Percentiles rank a stretch among this genome's conserved stretches.
phyloP scores from a whole-genome alignment of 2,329 filamentous ascomycete species.

The Lachnellula subtilissima region DNA sequence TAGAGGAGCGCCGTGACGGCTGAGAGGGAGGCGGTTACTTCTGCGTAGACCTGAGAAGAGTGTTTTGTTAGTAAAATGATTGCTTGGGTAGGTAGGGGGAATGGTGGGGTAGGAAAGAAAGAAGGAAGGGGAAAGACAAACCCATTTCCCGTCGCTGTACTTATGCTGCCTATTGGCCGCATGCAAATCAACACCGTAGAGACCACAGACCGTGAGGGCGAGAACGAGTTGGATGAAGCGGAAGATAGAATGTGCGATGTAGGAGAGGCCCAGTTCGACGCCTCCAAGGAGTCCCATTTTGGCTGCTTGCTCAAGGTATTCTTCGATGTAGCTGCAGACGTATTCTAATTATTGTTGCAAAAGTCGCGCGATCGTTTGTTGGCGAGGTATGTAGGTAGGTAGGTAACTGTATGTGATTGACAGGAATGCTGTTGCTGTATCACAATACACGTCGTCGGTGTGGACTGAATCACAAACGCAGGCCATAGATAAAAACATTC shows the following conservation, averaged over 20 bases:
- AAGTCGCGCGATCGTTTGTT: too few species aligned
- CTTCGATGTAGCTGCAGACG: too few species aligned
- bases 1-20: conserved; percentile 62
- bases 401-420: too few species aligned
- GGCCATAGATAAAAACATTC: too few species aligned
- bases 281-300: conserved; percentile 20
- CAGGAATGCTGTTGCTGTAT: too few species aligned
- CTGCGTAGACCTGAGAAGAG: conserved; percentile 58
- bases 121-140: conserved; percentile 35
- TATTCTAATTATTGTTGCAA: too few species aligned
- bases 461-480: too few species aligned
- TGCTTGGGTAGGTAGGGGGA: neutral
- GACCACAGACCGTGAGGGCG: conserved; percentile 69
- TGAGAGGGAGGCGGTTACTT: conserved; percentile 61
- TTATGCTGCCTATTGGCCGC: conserved; percentile 44
- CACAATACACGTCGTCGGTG: too few species aligned
- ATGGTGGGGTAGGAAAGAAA: neutral
- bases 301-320: neutral
- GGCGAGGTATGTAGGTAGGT: too few species aligned
- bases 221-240: conserved; percentile 74
- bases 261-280: conserved; percentile 29
- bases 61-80: neutral
- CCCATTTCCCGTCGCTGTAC: conserved; percentile 64
- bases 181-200: conserved; percentile 69
- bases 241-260: conserved; percentile 54